A percentile compares a stretch with the other conserved stretches of the same genome.
These are phyloP conservation scores for Diaporthe australafricana DNA, from an alignment of 2,329 filamentous ascomycete genomes.

Conservation along the genomic window DNA sequence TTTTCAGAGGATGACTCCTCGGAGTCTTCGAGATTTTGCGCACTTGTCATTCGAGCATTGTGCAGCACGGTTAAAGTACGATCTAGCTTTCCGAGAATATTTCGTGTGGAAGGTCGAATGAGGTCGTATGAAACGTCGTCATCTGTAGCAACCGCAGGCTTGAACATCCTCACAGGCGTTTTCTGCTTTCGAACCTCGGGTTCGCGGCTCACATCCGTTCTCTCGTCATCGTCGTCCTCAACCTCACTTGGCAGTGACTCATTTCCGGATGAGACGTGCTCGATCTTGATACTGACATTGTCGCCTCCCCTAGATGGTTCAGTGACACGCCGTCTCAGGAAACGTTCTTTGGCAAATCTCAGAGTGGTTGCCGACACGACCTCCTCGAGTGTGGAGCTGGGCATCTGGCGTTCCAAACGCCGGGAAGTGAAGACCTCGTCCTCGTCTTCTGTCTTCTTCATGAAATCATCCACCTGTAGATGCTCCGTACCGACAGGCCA, in stretches of 20 bases:
- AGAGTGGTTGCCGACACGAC: conserved; percentile 75
- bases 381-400: conserved; percentile 76
- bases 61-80: conserved; percentile 77
- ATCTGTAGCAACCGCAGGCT: conserved; percentile 73
- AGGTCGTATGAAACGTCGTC: conserved; percentile 75
- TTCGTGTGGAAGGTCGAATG: conserved; percentile 75
- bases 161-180: conserved; percentile 43
- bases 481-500: conserved; percentile 79
- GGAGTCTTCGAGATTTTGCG: conserved; percentile 48
- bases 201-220: background rate
- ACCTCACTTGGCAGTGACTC: conserved; percentile 1
- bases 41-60: conserved; percentile 68
- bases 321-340: conserved; percentile 54
- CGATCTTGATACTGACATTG: background rate
- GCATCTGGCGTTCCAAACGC: conserved; percentile 54
- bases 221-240: conserved; percentile 8
- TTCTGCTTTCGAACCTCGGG: background rate
- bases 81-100: conserved; percentile 78
- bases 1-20: conserved; percentile 40
- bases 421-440: conserved; percentile 65
- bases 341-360: conserved; percentile 75
- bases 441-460: conserved; percentile 57
- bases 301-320: conserved; percentile 4
- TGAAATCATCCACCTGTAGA: conserved; percentile 70
- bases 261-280: conserved; percentile 37